Conservation (phyloP, 169 alveolate species). For the Condylostoma magnum region DNA sequence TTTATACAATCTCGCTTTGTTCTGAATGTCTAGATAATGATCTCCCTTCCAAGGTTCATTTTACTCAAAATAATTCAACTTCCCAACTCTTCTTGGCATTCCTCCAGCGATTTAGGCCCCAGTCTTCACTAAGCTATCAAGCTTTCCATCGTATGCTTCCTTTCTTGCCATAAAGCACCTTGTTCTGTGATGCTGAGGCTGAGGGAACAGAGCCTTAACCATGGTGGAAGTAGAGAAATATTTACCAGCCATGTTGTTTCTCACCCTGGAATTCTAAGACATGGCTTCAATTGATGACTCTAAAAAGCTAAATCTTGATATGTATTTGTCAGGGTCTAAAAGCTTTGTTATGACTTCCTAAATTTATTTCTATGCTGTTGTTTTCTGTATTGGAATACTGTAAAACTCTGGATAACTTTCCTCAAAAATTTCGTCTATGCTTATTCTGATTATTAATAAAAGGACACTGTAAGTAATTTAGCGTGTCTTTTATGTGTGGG, state of each 20-base stretch:
- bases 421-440: conserved; percentile 38
- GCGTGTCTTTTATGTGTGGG: background rate
- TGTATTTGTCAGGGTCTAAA: conserved; percentile 55
- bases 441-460: conserved; percentile 39
- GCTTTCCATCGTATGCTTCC: conserved; percentile 17
- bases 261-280: conserved; percentile 18
- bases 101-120: conserved; percentile 25
- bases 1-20: conserved; percentile 2
- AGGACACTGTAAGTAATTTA: background rate
- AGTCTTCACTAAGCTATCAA: conserved; percentile 28
- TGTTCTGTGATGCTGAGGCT: conserved; percentile 35
- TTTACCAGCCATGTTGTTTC: conserved; percentile 38
- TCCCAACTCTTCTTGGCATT: conserved; percentile 15
- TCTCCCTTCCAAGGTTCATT: conserved; percentile 20
- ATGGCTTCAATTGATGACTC: conserved; percentile 62
- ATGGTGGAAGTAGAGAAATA: conserved; percentile 48
- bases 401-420: conserved; percentile 38
- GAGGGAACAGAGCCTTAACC: conserved; percentile 43
- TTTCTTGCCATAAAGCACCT: conserved; percentile 12
- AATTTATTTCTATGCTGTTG: conserved; percentile 30
- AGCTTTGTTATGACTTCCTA: conserved; percentile 40
- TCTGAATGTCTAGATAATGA: conserved; percentile 12
- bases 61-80: conserved; percentile 21
- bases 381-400: conserved; percentile 25
- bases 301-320: conserved; percentile 50